Percentiles rank a stretch among this genome's conserved stretches.
These are phyloP conservation scores for Boletus reticuloceps DNA, from an alignment of 768 basidiomycete species.

Conservation along the genomic window DNA sequence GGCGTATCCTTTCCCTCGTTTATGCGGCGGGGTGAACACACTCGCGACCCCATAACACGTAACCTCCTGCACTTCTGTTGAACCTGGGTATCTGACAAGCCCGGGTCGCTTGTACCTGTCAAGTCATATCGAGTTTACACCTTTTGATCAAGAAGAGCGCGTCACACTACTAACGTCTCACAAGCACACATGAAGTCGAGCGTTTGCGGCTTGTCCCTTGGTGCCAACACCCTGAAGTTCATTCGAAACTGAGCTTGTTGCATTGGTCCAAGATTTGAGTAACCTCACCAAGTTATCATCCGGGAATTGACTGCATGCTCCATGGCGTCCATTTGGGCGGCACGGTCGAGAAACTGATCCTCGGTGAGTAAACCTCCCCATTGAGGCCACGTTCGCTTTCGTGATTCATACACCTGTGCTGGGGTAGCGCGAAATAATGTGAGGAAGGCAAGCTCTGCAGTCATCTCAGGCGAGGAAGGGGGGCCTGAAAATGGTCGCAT, in stretches of 20 bases:
- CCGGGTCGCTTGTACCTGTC: constrained; percentile 36
- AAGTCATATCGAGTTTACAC: neutral
- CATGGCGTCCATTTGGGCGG: constrained; percentile 37
- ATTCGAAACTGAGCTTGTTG: neutral
- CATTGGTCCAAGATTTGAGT: neutral
- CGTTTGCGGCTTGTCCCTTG: constrained; percentile 46
- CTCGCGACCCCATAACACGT: constrained; percentile 52
- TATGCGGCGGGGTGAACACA: constrained; percentile 51
- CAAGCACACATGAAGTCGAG: constrained; percentile 59
- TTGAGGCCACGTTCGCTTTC: constrained; percentile 36
- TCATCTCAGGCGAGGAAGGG: constrained; percentile 1
- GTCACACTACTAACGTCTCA: constrained; percentile 51
- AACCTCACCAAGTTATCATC: constrained; percentile 48
- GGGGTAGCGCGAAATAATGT: constrained; percentile 49
- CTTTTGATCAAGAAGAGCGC: neutral
- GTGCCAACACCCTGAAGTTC: constrained; percentile 53
- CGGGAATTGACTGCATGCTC: constrained; percentile 46
- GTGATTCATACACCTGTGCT: constrained; percentile 42
- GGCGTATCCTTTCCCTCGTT: constrained; percentile 57
- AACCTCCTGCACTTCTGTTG: constrained; percentile 29
- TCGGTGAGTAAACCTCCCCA: constrained; percentile 45
- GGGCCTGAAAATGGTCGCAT: neutral
- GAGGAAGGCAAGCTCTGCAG: constrained; percentile 21
- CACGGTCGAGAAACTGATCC: constrained; percentile 46
- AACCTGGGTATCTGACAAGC: constrained; percentile 26